Percentiles rank a stretch among this genome's conserved stretches.
Conservation (phyloP, 2,329 filamentous ascomycete genomes). For the Neurospora crassa region DNA sequence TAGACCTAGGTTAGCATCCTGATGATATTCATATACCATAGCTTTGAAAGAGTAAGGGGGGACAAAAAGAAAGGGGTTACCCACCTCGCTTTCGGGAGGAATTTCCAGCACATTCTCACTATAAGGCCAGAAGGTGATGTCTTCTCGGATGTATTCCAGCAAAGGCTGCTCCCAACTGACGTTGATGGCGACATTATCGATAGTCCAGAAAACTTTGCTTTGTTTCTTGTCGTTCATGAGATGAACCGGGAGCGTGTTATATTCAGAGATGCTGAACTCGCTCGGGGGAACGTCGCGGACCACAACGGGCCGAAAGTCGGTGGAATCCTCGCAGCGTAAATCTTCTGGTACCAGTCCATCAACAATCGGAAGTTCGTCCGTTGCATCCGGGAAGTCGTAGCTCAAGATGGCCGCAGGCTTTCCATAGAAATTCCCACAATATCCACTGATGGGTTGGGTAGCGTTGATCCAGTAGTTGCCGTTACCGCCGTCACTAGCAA, state of each 20-base stretch:
- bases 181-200: slow-evolving; percentile 7
- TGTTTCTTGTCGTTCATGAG: slow-evolving; percentile 4
- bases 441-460: slow-evolving; percentile 11
- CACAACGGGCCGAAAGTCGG: slow-evolving; percentile 15
- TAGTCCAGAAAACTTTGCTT: slow-evolving; percentile 7
- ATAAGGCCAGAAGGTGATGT: slow-evolving; percentile 2
- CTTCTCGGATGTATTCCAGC: slow-evolving; percentile 7
- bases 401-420: slow-evolving; percentile 13
- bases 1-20: slow-evolving; percentile 15
- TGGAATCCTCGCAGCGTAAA: slow-evolving; percentile 12
- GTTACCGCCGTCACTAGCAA: slow-evolving; percentile 24
- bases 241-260: slow-evolving; percentile 10
- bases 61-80: neutral
- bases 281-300: slow-evolving; percentile 5
- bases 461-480: slow-evolving; percentile 21
- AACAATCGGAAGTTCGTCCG: slow-evolving; percentile 17
- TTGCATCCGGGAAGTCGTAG: slow-evolving; percentile 3
- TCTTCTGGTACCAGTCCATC: slow-evolving; percentile 6
- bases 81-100: slow-evolving; percentile 4
- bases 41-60: neutral
- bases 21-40: slow-evolving; percentile 6
- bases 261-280: slow-evolving; percentile 7
- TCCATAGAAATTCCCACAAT: slow-evolving; percentile 16
- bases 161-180: slow-evolving; percentile 12
- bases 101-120: slow-evolving; percentile 7